Evolutionary conservation across 2,329 filamentous ascomycete species (phyloP), one percentile per base, ranked within the genome.

Genomic region (Elsinoe australis): DNA sequence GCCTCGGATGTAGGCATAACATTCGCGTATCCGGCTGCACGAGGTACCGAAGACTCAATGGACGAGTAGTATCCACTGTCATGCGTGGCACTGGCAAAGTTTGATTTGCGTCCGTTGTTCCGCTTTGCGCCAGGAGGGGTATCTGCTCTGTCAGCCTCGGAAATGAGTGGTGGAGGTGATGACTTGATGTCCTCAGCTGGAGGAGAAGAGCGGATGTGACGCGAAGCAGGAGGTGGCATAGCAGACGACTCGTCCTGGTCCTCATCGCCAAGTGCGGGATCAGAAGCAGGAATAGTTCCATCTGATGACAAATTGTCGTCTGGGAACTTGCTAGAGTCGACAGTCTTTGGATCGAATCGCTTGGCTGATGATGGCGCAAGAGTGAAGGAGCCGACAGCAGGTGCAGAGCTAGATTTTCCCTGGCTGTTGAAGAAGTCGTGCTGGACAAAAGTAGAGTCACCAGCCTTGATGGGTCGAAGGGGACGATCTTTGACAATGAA

Each of bases 61-160:
- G 89, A 95, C 1, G 92, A 96, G 63, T 94, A 95, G 66, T 96
- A 98, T 32, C 92, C 92, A 62, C 90, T 96, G 66, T 98, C 92
- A 59, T 85, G 87, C 71, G 94, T 83, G 9, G 84, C 83, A 22
- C 78, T 78, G 58, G 85, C 79, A 64, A 87, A 90, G 55, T 85
- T 82, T 67, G 86, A 87, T 55, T 83, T 81, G 31, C 80, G 78
- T 45, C 79, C 59, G 21, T 49, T 80, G 24, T 69, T 73, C 34
- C 75, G 75, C n/a, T 85, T 85, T 42, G 76, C 74, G 18, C 84
- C 82, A 24, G 88, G 87, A 14, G 90, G 87, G 5, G 89, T 94
- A 53, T 82, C 82, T 58, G 81, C 79, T 54, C 78, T 78, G 49
- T 65, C 52, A 64, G 72, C 58, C 67, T 74, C 64, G 71, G 81